These are phyloP conservation scores for Kwoniella shandongensis DNA, from an alignment of 768 basidiomycete genomes.

Conservation along the genomic window DNA sequence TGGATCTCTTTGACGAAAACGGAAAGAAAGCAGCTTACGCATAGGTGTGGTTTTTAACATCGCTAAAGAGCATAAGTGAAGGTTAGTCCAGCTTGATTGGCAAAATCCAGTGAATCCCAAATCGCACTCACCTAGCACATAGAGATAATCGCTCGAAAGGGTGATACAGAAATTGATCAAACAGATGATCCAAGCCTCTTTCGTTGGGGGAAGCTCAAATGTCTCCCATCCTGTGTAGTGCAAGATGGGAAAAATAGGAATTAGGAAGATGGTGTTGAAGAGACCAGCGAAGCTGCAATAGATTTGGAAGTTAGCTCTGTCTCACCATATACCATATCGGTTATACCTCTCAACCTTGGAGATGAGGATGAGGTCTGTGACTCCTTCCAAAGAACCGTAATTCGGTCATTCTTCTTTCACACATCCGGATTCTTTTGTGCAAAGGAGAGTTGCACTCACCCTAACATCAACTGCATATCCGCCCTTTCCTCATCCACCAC, in stretches of 20 bases:
- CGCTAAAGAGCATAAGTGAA: slow-evolving; percentile 62
- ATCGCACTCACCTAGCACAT: slow-evolving; percentile 48
- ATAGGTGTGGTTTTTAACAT: slow-evolving; percentile 94
- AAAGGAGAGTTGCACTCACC: no score
- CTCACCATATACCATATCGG: no score
- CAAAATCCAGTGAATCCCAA: no score
- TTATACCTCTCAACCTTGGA: no score
- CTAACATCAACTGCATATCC: slow-evolving; percentile 93
- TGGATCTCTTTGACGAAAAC: neutral
- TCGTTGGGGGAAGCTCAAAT: slow-evolving; percentile 68
- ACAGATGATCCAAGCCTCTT: slow-evolving; percentile 57
- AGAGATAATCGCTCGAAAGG: slow-evolving; percentile 71
- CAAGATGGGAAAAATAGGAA: slow-evolving; percentile 75
- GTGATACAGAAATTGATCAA: slow-evolving; percentile 79
- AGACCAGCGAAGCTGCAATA: slow-evolving; percentile 72
- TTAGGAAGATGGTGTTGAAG: slow-evolving; percentile 72
- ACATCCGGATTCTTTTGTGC: no score
- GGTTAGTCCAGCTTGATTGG: no score
- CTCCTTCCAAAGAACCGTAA: no score
- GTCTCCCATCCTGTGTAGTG: slow-evolving; percentile 70
- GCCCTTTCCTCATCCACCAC: slow-evolving; percentile 77
- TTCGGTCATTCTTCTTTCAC: no score
- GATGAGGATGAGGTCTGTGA: no score
- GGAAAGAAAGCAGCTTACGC: slow-evolving; percentile 30
- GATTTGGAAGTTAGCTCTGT: neutral